Percentiles rank a stretch among this genome's conserved stretches.
Conservation (phyloP, 106 monocot species). For the Phalaenopsis aphrodite region DNA sequence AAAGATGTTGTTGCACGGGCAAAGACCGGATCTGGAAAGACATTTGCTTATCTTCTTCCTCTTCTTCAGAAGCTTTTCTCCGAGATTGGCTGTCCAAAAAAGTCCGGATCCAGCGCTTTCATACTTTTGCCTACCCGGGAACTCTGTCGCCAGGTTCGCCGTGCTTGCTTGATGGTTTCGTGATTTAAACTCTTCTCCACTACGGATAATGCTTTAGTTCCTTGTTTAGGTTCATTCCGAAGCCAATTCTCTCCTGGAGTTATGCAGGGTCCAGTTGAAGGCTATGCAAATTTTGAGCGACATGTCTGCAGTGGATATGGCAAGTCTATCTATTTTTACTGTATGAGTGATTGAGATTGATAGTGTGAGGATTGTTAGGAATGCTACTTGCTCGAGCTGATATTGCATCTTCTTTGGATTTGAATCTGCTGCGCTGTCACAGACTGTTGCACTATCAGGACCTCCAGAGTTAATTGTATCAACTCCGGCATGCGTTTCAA, state of each 20-base stretch:
- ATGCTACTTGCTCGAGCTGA: conserved; percentile 2
- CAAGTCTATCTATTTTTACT: conserved; percentile 4
- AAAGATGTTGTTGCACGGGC: conserved; percentile 88
- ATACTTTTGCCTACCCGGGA: conserved; percentile 79
- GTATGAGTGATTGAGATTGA: not conserved
- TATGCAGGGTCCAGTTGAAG: conserved; percentile 64
- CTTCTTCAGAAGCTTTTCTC: conserved; percentile 71
- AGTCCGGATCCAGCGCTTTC: conserved; percentile 43
- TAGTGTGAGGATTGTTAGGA: not conserved
- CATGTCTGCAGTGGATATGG: conserved; percentile 59
- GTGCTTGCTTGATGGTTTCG: not conserved
- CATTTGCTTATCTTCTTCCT: conserved; percentile 83
- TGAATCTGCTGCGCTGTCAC: conserved; percentile 8
- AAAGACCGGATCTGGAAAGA: conserved; percentile 89
- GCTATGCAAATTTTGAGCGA: conserved; percentile 51
- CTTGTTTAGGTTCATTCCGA: conserved; percentile 56
- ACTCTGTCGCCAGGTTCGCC: conserved; percentile 65
- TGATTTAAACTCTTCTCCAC: not conserved
- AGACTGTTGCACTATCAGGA: conserved; percentile 55
- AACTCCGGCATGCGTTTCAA: conserved; percentile 76
- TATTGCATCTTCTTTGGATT: not conserved
- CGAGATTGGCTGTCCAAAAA: conserved; percentile 24
- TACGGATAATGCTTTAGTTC: not conserved
- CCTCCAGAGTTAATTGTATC: conserved; percentile 75
- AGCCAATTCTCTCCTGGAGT: conserved; percentile 57